phyloP scores from a whole-genome alignment of 768 basidiomycete genomes.

The Cystobasidium onofrii region DNA sequence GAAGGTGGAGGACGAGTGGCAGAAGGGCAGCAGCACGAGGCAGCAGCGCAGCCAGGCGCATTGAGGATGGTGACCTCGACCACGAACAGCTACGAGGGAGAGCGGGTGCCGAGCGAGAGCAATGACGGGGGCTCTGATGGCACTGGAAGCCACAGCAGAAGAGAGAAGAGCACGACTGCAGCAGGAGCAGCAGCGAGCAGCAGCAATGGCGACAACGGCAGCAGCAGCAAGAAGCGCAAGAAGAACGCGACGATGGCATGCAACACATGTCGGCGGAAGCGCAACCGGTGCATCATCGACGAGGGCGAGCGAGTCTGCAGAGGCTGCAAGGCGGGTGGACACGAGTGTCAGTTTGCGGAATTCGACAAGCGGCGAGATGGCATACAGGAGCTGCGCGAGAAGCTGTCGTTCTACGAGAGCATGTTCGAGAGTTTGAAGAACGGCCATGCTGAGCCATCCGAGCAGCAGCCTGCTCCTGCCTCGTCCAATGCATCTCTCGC shows the following conservation, averaged over 20 bases:
- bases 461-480: background rate
- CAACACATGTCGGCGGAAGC: background rate
- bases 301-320: background rate
- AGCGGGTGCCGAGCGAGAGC: background rate
- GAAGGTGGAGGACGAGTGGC: no score
- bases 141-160: background rate
- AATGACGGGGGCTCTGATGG: background rate
- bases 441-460: background rate
- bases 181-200: background rate
- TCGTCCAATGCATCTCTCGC: background rate
- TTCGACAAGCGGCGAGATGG: constrained; percentile 6
- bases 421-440: background rate
- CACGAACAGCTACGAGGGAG: background rate
- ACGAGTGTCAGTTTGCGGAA: background rate
- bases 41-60: no score
- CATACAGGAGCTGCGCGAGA: background rate
- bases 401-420: constrained; percentile 4
- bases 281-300: background rate
- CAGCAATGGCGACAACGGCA: background rate
- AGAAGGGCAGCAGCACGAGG: no score
- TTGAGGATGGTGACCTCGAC: background rate
- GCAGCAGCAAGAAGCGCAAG: constrained; percentile 1
- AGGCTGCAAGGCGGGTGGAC: background rate
- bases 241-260: constrained; percentile 11
- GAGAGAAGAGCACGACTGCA: background rate